Conservation (phyloP, 176 grass and related monocot genomes). For the Avena atlantica region DNA sequence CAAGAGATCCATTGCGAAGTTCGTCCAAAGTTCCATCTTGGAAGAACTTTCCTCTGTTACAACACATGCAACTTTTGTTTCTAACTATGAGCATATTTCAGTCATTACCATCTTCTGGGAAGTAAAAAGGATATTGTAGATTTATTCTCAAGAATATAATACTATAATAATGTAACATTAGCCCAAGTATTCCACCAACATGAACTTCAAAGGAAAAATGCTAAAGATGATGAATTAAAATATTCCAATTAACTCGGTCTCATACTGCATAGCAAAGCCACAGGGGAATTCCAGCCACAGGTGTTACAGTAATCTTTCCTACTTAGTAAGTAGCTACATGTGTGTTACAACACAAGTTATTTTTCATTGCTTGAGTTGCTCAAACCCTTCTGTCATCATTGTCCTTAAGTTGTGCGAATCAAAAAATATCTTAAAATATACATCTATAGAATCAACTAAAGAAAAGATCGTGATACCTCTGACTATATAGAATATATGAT, state of each 20-base stretch:
- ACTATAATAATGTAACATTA: too few relatives aligned
- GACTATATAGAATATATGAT: background rate
- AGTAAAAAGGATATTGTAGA: too few relatives aligned
- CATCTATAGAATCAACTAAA: background rate
- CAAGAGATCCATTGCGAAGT: background rate
- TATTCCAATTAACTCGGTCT: too few relatives aligned
- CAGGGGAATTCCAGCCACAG: too few relatives aligned
- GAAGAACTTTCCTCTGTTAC: background rate
- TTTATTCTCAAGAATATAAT: too few relatives aligned
- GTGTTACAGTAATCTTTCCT: conserved; percentile 5
- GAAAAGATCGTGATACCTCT: background rate
- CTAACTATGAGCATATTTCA: background rate
- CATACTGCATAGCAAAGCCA: too few relatives aligned
- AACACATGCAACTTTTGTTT: background rate
- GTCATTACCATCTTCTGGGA: too few relatives aligned
- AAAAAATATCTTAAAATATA: background rate
- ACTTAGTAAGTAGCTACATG: background rate
- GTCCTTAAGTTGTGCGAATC: background rate
- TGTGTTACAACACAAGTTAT: background rate
- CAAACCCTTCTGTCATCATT: background rate
- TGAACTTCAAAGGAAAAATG: too few relatives aligned
- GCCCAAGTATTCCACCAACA: too few relatives aligned
- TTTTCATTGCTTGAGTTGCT: background rate
- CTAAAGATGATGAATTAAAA: too few relatives aligned
- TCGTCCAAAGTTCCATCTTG: background rate